Conservation (phyloP, 176 grass and related monocot species). For the Elaeis guineensis region DNA sequence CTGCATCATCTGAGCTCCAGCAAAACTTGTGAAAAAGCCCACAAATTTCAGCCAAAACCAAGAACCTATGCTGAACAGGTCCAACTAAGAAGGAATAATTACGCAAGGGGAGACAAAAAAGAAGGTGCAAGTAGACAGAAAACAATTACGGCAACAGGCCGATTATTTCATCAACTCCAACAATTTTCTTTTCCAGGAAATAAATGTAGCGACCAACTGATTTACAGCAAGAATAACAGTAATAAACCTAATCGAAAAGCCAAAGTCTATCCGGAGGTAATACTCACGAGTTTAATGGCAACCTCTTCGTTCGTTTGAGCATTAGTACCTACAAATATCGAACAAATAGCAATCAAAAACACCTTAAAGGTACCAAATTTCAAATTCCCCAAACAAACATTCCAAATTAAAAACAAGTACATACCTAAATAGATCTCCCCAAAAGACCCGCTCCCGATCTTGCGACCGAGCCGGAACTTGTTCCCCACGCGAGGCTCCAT, state of each 20-base stretch:
- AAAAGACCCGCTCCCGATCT: conserved; percentile 45
- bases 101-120: too few species aligned
- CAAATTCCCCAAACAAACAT: conserved; percentile 1
- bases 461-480: conserved; percentile 50
- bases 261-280: not conserved
- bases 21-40: too few species aligned
- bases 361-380: conserved; percentile 7
- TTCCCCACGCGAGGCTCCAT: conserved; percentile 40
- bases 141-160: not conserved
- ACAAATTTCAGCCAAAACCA: too few species aligned
- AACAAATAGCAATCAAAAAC: conserved; percentile 2
- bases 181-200: not conserved
- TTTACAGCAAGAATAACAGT: not conserved
- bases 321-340: conserved; percentile 62
- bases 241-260: not conserved
- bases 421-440: conserved; percentile 69
- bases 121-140: too few species aligned
- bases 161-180: too few species aligned
- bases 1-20: too few species aligned
- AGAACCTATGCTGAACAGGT: too few species aligned
- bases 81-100: too few species aligned
- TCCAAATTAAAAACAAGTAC: not conserved
- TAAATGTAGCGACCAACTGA: not conserved
- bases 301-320: conserved; percentile 97
- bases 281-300: conserved; percentile 92